Evolutionary conservation across 2,329 filamentous ascomycete genomes (phyloP).

Genomic region (Sporothrix pseudoabietina): DNA sequence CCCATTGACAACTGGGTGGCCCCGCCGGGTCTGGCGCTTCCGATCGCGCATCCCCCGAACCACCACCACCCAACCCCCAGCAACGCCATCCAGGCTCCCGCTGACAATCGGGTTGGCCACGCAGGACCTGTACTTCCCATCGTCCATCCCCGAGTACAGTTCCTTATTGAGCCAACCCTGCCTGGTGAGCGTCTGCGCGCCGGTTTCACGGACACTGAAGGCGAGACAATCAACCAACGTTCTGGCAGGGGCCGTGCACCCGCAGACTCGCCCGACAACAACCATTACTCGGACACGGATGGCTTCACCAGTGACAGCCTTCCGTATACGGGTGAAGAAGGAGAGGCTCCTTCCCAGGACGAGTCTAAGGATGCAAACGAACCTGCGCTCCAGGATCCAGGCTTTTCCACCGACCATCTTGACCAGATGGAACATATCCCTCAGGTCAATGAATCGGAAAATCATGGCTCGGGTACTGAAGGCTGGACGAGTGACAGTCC

Average conservation of each 20-base stretch:
- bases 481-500: constrained; percentile 1
- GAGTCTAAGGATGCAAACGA: no score
- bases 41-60: background rate
- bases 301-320: no score
- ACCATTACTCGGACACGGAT: no score
- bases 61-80: background rate
- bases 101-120: background rate
- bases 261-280: no score
- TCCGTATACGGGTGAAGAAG: no score
- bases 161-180: background rate
- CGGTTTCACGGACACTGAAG: constrained; percentile 5
- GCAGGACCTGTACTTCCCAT: background rate
- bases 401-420: no score
- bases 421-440: no score
- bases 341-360: no score
- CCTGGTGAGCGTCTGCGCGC: background rate
- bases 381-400: no score
- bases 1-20: background rate
- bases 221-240: background rate
- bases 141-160: background rate
- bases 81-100: background rate
- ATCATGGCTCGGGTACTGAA: background rate
- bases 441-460: background rate
- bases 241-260: no score
- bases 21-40: background rate